Evolutionary conservation across 1,284 basidiomycete species (phyloP).

Genomic region (Sanghuangporus weigelae): DNA sequence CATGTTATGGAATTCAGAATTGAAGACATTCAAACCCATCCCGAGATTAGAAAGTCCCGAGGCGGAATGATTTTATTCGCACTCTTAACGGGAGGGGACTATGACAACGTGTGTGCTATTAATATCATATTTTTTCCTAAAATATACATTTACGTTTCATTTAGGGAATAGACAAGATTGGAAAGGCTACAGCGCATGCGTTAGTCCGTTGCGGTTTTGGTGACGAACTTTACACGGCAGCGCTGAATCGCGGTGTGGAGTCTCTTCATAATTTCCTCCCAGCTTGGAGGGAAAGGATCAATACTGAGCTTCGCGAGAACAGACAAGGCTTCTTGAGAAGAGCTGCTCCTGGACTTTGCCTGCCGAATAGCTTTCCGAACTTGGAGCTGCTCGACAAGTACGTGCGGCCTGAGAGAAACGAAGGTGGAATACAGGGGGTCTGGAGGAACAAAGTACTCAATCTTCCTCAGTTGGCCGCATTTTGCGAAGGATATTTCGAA

Average conservation of each 20-base stretch:
- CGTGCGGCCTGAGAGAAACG: constrained; percentile 34
- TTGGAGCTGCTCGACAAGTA: constrained; percentile 41
- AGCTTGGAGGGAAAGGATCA: constrained; percentile 38
- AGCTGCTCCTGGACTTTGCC: constrained; percentile 28
- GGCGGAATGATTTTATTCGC: constrained; percentile 62
- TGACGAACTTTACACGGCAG: constrained; percentile 40
- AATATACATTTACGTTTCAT: constrained; percentile 20
- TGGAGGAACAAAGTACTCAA: constrained; percentile 31
- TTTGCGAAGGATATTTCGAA: constrained; percentile 54
- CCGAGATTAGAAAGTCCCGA: constrained; percentile 37
- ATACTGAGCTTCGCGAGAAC: constrained; percentile 45
- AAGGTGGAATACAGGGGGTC: constrained; percentile 25
- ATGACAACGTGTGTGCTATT: constrained; percentile 38
- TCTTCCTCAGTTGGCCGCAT: constrained; percentile 39
- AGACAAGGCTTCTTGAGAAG: constrained; percentile 35
- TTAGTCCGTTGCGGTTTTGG: constrained; percentile 39
- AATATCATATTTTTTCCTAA: constrained; percentile 4
- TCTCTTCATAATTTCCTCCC: constrained; percentile 28
- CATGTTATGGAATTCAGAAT: constrained; percentile 42
- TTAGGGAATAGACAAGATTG: constrained; percentile 31
- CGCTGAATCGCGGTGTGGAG: constrained; percentile 20
- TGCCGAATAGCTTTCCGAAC: constrained; percentile 37
- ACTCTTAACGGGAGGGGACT: constrained; percentile 63
- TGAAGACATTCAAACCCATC: constrained; percentile 30
- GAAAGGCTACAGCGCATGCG: constrained; percentile 30